These are phyloP conservation scores for Beauveria medogensis DNA, from an alignment of 2,329 filamentous ascomycete species.

Conservation along the genomic window DNA sequence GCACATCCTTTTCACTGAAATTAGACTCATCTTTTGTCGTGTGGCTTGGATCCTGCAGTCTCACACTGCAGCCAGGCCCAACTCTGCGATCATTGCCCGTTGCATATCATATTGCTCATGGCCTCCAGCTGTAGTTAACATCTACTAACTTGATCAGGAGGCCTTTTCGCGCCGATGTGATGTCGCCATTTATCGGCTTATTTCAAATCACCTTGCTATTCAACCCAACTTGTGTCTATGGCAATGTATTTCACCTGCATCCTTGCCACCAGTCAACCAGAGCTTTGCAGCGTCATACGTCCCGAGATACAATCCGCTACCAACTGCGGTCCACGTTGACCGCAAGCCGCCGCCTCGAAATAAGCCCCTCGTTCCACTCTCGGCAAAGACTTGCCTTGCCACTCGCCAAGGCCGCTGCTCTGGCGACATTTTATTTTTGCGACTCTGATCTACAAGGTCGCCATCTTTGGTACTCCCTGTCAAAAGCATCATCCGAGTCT, in stretches of 20 bases:
- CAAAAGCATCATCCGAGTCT: conserved; percentile 80
- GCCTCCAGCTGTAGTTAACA: background rate
- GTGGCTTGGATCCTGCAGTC: background rate
- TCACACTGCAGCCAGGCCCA: background rate
- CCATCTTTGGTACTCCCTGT: conserved; percentile 33
- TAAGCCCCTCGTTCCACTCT: conserved; percentile 63
- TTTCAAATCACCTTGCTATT: background rate
- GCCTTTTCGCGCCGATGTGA: background rate
- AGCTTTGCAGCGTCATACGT: conserved; percentile 75
- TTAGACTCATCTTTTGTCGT: background rate
- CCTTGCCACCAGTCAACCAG: conserved; percentile 39
- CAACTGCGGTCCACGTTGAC: conserved; percentile 72
- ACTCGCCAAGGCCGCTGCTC: conserved; percentile 47
- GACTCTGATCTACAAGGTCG: conserved; percentile 18
- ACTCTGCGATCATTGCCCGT: background rate
- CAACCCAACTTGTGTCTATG: too few relatives aligned
- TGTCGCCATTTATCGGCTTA: background rate
- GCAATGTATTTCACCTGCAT: background rate
- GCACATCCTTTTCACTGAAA: background rate
- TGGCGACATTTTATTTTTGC: conserved; percentile 15
- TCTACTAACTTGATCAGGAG: background rate
- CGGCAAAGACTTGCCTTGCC: conserved; percentile 53
- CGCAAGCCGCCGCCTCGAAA: conserved; percentile 71
- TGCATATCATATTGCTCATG: too few relatives aligned
- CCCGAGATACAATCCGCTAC: conserved; percentile 76